phyloP scores from a whole-genome alignment of 371 early-diverging fungal genomes.

The Syncephalastrum monosporum region DNA sequence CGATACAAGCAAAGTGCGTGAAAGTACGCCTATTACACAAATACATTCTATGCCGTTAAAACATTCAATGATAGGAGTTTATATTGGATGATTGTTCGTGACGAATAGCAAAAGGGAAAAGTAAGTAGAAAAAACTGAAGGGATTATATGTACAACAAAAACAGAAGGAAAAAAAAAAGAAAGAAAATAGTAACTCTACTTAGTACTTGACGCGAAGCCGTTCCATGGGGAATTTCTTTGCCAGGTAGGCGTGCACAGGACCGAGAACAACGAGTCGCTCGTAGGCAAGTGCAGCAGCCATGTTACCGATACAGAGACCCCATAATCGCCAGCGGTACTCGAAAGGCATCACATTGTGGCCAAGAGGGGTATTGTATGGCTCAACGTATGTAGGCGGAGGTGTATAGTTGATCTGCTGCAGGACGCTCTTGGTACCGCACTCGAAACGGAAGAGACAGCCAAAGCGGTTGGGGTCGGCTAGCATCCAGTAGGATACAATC shows the following conservation, averaged over 20 bases:
- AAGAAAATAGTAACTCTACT: conserved; percentile 2
- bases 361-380: conserved; percentile 56
- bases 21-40: no score
- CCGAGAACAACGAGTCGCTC: conserved; percentile 55
- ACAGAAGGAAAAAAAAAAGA: no score
- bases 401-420: conserved; percentile 52
- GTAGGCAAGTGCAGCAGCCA: conserved; percentile 32
- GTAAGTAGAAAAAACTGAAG: not conserved
- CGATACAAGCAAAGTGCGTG: no score
- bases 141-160: not conserved
- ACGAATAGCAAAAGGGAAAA: not conserved
- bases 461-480: conserved; percentile 72
- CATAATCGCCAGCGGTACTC: conserved; percentile 67
- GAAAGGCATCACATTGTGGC: conserved; percentile 72
- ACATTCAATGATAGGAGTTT: not conserved
- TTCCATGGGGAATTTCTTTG: conserved; percentile 31
- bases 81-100: no score
- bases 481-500: conserved; percentile 51
- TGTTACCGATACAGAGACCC: conserved; percentile 43
- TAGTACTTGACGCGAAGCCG: conserved; percentile 30
- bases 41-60: no score
- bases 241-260: conserved; percentile 34
- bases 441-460: conserved; percentile 75
- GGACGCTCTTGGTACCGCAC: conserved; percentile 59
- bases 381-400: conserved; percentile 50